These are phyloP conservation scores for Zasmidium angulare DNA, from an alignment of 2,329 filamentous ascomycete species.

Conservation along the genomic window DNA sequence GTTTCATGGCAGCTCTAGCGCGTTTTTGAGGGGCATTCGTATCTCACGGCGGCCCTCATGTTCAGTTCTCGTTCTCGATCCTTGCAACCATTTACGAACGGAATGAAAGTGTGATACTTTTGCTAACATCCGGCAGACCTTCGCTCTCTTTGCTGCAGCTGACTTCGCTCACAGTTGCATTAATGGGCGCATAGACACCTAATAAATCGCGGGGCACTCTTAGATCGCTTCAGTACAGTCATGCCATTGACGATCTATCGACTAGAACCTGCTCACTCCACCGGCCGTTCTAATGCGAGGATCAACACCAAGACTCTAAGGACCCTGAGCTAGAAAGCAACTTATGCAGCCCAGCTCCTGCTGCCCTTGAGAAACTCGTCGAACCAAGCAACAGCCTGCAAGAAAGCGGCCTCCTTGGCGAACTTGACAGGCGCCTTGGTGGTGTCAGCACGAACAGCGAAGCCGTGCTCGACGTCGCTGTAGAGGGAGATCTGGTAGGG, in stretches of 20 bases:
- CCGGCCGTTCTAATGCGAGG: neutral
- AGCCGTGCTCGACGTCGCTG: slow-evolving; percentile 71
- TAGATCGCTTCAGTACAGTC: neutral
- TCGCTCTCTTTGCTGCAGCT: too few species aligned
- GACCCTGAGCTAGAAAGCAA: neutral
- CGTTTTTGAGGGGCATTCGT: neutral
- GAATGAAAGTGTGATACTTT: too few species aligned
- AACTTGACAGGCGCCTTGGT: slow-evolving; percentile 60
- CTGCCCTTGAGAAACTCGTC: slow-evolving; percentile 56
- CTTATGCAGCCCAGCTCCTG: slow-evolving; percentile 9
- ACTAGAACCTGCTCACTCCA: neutral
- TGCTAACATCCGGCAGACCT: too few species aligned
- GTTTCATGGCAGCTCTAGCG: neutral
- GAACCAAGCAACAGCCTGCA: slow-evolving; percentile 77
- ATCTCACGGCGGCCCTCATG: neutral
- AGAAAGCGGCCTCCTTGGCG: slow-evolving; percentile 78
- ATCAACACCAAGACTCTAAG: neutral
- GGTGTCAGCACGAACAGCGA: slow-evolving; percentile 67
- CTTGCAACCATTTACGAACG: too few species aligned
- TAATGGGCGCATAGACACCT: too few species aligned
- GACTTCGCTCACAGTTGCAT: too few species aligned
- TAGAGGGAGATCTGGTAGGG: slow-evolving; percentile 78
- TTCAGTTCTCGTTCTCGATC: too few species aligned
- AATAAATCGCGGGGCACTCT: too few species aligned
- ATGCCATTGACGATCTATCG: neutral